Base-by-base conservation (phyloP, 179 eudicot species). In the Silene coronaria region DNA sequence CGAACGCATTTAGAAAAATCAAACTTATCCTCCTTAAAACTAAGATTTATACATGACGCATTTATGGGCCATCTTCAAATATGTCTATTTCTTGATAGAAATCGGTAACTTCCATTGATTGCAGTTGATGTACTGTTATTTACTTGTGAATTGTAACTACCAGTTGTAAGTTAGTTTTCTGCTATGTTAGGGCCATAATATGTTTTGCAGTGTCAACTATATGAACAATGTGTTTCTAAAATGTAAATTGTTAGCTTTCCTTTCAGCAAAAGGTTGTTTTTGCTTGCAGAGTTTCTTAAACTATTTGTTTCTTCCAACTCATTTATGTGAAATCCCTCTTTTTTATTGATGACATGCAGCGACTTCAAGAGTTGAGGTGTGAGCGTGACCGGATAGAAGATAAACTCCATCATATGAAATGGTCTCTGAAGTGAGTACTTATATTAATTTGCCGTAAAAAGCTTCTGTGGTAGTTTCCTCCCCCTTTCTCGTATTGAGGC, bases 321-420 rank as follows among this genome's bases (percentile, higher is more conserved):
- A 19, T 5, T 66, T 69, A 2, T 27, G 46, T 73, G 58, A 11
- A 67, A 24, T 38, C 34, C 51, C 53, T 12, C 10, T 23, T 64
- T 64, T n/a, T 23, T 62, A 34, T 27, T 59, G 48, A 22, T 70
- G 21, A 60, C 65, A 80, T 55, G 77, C 89, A 95, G 99, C 82
- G 86, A 89, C 97, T 91, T 79, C 91, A 87, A 72, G 81, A 78
- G 57, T 79, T 95, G 83, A 88, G 99, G 82, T 87, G 75, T 75
- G 84, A 92, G 81, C 93, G 97, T 42, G 97, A 92, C 77, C 81
- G 76, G 57, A 87, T 92, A 75, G 99, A 95, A 81, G 97, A 92
- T 85, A 76, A 85, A 59, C 86, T 91, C 58, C 97, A 95, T 79
- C 99, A 86, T 80, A 74, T 88, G 79, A 85, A 88, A 82, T 92